A percentile compares a stretch with the other conserved stretches of the same genome.
Evolutionary conservation across 495 filamentous ascomycete genomes (phyloP).

Genomic region (Pseudomonodictys pantanalensis): DNA sequence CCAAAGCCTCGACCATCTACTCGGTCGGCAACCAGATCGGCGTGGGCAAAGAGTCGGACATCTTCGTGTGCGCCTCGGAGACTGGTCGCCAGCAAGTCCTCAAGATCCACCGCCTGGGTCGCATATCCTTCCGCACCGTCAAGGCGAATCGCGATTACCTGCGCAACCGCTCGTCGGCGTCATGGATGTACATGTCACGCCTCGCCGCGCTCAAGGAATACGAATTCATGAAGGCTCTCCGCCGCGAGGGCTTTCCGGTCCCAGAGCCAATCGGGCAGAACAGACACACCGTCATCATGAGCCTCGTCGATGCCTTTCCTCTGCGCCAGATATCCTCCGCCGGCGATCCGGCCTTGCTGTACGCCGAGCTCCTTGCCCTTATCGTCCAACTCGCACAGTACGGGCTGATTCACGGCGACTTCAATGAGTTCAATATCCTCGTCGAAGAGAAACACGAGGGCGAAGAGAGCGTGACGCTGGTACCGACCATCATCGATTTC

Average conservation of each 20-base stretch:
- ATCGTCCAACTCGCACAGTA: constrained; percentile 80
- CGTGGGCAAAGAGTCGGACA: constrained; percentile 96
- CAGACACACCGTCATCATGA: constrained; percentile 94
- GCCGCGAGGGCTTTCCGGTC: constrained; percentile 79
- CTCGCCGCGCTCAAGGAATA: constrained; percentile 90
- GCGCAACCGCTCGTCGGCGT: constrained; percentile 68
- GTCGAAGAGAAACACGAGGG: constrained; percentile 56
- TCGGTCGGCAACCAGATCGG: constrained; percentile 93
- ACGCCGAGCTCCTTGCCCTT: constrained; percentile 83
- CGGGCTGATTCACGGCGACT: constrained; percentile 95
- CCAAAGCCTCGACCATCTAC: constrained; percentile 73
- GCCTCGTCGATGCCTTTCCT: constrained; percentile 81
- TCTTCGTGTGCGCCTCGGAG: constrained; percentile 77
- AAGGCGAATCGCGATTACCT: constrained; percentile 96
- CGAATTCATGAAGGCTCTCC: constrained; percentile 84
- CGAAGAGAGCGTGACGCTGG: constrained; percentile 42
- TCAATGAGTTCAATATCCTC: constrained; percentile 99
- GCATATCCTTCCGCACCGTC: constrained; percentile 94
- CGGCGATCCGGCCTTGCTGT: constrained; percentile 73
- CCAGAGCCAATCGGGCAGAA: constrained; percentile 82
- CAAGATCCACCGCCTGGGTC: constrained; percentile 91
- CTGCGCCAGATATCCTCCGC: constrained; percentile 79
- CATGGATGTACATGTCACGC: constrained; percentile 97
- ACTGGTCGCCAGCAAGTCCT: constrained; percentile 63
- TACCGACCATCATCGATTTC: constrained; percentile 90